A percentile compares a stretch with the other conserved stretches of the same genome.
Conservation (phyloP, 1,284 basidiomycete genomes). For the Ganoderma resinaceum region DNA sequence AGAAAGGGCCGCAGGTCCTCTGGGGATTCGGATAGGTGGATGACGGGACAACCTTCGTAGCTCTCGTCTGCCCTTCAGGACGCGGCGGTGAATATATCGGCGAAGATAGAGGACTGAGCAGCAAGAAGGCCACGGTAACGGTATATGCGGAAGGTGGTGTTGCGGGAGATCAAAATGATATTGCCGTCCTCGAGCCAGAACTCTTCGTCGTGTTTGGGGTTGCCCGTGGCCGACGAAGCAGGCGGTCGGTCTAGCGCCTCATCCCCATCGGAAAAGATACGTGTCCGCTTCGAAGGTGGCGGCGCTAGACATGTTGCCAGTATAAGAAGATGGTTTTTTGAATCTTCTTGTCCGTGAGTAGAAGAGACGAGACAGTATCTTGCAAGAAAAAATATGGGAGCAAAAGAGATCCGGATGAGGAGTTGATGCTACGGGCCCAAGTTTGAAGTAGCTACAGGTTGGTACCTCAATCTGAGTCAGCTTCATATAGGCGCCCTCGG, state of each 20-base stretch:
- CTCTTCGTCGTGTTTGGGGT: slow-evolving; percentile 4
- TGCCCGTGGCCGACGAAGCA: too few relatives aligned
- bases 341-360: too few relatives aligned
- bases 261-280: not conserved
- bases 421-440: too few relatives aligned
- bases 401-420: too few relatives aligned
- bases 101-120: slow-evolving; percentile 25
- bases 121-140: slow-evolving; percentile 26
- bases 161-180: slow-evolving; percentile 25
- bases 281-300: not conserved
- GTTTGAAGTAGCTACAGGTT: too few relatives aligned
- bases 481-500: too few relatives aligned
- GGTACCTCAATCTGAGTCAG: too few relatives aligned
- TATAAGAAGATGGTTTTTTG: too few relatives aligned
- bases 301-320: not conserved
- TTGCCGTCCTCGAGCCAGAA: slow-evolving; percentile 30
- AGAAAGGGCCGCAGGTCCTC: slow-evolving; percentile 8
- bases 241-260: too few relatives aligned
- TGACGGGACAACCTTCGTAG: slow-evolving; percentile 22
- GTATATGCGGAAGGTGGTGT: slow-evolving; percentile 25
- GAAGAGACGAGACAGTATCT: too few relatives aligned
- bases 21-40: slow-evolving; percentile 20
- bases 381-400: too few relatives aligned
- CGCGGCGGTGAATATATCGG: slow-evolving; percentile 25
- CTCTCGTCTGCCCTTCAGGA: slow-evolving; percentile 16